Evolutionary conservation across 345 rosid genomes (phyloP).

Genomic region (Populus pruinosa): DNA sequence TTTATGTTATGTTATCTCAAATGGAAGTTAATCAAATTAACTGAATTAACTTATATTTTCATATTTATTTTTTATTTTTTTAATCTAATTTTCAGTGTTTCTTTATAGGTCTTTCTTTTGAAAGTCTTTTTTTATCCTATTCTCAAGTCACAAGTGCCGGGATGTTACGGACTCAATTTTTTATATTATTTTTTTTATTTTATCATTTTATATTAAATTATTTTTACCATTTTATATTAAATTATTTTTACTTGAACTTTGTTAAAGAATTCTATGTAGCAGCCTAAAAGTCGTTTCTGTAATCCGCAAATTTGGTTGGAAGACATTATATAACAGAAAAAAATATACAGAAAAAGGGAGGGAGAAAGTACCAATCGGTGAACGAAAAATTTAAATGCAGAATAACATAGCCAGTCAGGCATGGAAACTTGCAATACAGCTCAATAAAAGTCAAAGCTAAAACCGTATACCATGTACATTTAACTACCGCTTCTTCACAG

Average conservation of each 20-base stretch:
- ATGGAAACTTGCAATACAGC: not conserved
- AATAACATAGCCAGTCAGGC: not conserved
- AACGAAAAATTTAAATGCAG: not conserved
- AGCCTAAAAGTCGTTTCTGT: not conserved
- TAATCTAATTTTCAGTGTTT: too few species aligned
- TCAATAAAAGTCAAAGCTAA: not conserved
- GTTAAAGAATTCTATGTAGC: not conserved
- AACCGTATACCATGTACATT: slow-evolving; percentile 29
- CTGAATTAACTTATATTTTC: accelerated
- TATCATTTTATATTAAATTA: too few species aligned
- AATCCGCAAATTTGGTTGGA: not conserved
- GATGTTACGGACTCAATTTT: too few species aligned
- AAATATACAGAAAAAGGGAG: not conserved
- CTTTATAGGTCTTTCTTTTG: too few species aligned
- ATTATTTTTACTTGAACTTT: too few species aligned
- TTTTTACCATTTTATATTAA: accelerated
- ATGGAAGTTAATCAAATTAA: too few species aligned
- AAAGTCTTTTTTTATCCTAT: too few species aligned
- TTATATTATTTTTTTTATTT: too few species aligned
- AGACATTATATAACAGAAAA: not conserved
- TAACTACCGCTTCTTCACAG: not conserved
- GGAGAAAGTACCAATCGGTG: not conserved
- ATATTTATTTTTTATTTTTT: too few species aligned
- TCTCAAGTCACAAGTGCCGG: accelerated
- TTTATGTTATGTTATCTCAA: too few species aligned